A percentile compares a stretch with the other conserved stretches of the same genome.
These are phyloP conservation scores for Rhizopogon vesiculosus DNA, from an alignment of 768 basidiomycete species.

Conservation along the genomic window DNA sequence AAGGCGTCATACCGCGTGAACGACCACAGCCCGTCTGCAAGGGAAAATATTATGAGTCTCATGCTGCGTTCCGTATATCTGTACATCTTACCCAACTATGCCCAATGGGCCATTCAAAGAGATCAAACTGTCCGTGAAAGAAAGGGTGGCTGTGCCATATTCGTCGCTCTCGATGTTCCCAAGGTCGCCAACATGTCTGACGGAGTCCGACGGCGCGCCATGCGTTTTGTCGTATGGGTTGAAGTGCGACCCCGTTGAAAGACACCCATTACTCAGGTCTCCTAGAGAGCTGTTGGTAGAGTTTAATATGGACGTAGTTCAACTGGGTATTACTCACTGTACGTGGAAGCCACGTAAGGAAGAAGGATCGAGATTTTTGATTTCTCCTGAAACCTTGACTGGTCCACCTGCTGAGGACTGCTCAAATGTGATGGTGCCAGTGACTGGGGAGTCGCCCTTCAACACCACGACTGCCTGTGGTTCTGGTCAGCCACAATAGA, in stretches of 20 bases:
- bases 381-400: conserved; percentile 58
- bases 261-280: conserved; percentile 61
- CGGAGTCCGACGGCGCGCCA: conserved; percentile 51
- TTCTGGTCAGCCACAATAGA: background rate
- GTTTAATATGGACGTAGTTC: conserved; percentile 15
- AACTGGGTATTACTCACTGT: conserved; percentile 46
- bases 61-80: conserved; percentile 1
- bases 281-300: conserved; percentile 35
- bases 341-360: conserved; percentile 74
- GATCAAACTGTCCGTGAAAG: conserved; percentile 54
- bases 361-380: conserved; percentile 55
- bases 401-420: conserved; percentile 46
- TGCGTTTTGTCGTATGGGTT: conserved; percentile 67
- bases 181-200: conserved; percentile 70
- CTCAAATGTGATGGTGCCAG: conserved; percentile 62
- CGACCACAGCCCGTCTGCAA: conserved; percentile 61
- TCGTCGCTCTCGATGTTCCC: conserved; percentile 69
- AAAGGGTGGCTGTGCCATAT: conserved; percentile 52
- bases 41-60: background rate
- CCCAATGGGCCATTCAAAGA: conserved; percentile 64
- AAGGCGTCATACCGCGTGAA: conserved; percentile 53
- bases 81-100: conserved; percentile 57
- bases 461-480: conserved; percentile 56
- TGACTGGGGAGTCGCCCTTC: conserved; percentile 53
- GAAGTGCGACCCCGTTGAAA: conserved; percentile 71